Evolutionary conservation across 2,329 filamentous ascomycete species (phyloP).

Genomic region (Epichloe gansuensis): DNA sequence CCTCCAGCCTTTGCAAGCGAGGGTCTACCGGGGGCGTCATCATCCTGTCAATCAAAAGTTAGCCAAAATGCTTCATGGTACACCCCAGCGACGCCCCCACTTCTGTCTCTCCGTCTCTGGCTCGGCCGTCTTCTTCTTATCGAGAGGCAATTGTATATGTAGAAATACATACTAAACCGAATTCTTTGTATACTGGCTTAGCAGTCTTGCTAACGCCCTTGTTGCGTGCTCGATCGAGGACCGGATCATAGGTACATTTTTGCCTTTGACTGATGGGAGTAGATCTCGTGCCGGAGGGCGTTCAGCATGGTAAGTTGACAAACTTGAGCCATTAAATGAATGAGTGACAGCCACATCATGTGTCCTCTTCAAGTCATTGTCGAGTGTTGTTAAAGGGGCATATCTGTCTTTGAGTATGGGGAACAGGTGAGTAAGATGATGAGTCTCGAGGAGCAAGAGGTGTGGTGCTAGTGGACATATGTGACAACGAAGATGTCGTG

Average conservation of each 20-base stretch:
- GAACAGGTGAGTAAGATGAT: conserved; percentile 35
- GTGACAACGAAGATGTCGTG: conserved; percentile 30
- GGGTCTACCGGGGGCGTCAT: conserved; percentile 75
- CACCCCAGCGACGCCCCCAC: conserved; percentile 49
- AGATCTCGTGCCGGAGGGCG: conserved; percentile 47
- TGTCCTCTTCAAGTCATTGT: conserved; percentile 19
- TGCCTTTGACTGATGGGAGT: conserved; percentile 38
- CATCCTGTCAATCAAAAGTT: conserved; percentile 54
- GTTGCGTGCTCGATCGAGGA: conserved; percentile 37
- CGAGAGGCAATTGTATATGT: conserved; percentile 23
- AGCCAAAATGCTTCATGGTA: conserved; percentile 32
- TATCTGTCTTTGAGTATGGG: conserved; percentile 40
- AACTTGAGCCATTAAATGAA: conserved; percentile 22
- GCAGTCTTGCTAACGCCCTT: conserved; percentile 41
- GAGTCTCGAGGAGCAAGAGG: conserved; percentile 30
- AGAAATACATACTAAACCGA: conserved; percentile 52
- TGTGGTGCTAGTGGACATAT: conserved; percentile 24
- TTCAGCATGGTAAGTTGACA: conserved; percentile 22
- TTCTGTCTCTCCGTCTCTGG: conserved; percentile 1
- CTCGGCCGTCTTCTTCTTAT: conserved; percentile 4
- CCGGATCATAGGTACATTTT: conserved; percentile 49
- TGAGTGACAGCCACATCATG: conserved; percentile 12
- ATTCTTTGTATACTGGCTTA: conserved; percentile 51
- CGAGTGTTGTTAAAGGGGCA: conserved; percentile 39
- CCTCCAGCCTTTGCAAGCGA: conserved; percentile 57